Percentiles rank a stretch among this genome's conserved stretches.
Conservation (phyloP, 345 rosid species). For the Capsella bursapastoris region DNA sequence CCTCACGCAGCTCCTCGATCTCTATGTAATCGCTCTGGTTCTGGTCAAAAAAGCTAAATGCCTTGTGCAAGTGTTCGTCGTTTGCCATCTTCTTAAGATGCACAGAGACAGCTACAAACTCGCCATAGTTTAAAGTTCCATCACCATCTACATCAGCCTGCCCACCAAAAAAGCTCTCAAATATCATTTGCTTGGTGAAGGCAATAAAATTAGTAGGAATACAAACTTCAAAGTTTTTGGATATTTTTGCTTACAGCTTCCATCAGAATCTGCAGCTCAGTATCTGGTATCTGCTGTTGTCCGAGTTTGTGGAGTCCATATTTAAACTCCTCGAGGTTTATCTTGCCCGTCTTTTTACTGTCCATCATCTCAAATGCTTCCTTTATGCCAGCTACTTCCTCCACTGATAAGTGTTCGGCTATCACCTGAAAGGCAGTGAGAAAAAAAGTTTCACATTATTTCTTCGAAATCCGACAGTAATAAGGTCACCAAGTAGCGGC, state of each 20-base stretch:
- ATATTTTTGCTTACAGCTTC: constrained; percentile 70
- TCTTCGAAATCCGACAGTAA: not conserved
- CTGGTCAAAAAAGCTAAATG: constrained; percentile 80
- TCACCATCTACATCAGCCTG: constrained; percentile 96
- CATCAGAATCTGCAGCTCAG: constrained; percentile 84
- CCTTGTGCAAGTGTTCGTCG: constrained; percentile 91
- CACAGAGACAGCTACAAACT: constrained; percentile 85
- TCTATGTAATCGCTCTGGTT: constrained; percentile 83
- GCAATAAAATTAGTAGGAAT: not conserved
- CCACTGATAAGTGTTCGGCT: constrained; percentile 89
- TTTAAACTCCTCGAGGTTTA: constrained; percentile 77
- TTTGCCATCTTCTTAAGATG: constrained; percentile 87
- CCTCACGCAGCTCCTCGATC: constrained; percentile 77
- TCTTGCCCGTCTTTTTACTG: constrained; percentile 61
- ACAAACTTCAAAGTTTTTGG: constrained; percentile 6
- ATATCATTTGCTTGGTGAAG: constrained; percentile 14
- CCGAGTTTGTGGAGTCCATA: constrained; percentile 79
- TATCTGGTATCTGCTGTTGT: constrained; percentile 73
- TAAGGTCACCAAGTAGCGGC: not conserved
- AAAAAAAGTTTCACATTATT: not conserved
- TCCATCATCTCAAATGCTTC: constrained; percentile 89
- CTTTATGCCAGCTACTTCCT: constrained; percentile 93
- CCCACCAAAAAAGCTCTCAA: not conserved
- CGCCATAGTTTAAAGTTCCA: constrained; percentile 75
- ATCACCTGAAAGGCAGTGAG: constrained; percentile 59